Evolutionary conservation across 176 grass and related monocot species (phyloP), one percentile per base, ranked within the genome.

Genomic region (Bonia amplexicaulis): DNA sequence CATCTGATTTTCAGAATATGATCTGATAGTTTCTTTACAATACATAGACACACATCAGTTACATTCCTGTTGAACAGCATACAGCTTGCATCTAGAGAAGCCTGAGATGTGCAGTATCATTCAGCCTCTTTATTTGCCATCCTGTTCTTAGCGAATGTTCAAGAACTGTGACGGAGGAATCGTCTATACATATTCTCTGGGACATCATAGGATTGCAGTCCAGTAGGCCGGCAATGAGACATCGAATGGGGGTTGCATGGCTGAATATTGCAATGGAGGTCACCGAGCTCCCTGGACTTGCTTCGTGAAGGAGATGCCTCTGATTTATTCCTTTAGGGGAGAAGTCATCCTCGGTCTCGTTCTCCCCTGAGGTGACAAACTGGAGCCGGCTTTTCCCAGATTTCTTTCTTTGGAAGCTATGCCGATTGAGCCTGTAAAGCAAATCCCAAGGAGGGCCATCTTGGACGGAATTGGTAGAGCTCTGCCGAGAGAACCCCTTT

Each of bases 381-480:
- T 96, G 94, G 77, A 96, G 94, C 58, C 94, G 74, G 27, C 94
- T 96, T 77, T 96, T 96, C 48, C 94, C 94, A 33, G 89, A 96
- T 83, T 93, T 96, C 69, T 93, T 96, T 74, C 87, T 85, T 82
- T 91, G 91, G 16, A 91, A 41, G 69, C 89, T 69, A 20, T 90
- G 87, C 55, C 91, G 85, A 73, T 91, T 96, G 77, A 96, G 63
- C 84, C 89, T 91, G 86, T 80, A 90, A 71, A 85, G 74, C 73
- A 74, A 68, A 87, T 93, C 91, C 87, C 91, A 87, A 55, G 88
- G 59, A 48, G 84, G 86, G 15, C 79, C 89, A 86, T 96, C 91
- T 85, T 91, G 94, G 55, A 89, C 80, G 22, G 84, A 93, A 82
- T 91, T 93, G 9, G 88, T 86, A 5, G 94, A 96, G 77, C 84